Conservation (phyloP, 2,329 filamentous ascomycete genomes). For the Fusarium humuli region DNA sequence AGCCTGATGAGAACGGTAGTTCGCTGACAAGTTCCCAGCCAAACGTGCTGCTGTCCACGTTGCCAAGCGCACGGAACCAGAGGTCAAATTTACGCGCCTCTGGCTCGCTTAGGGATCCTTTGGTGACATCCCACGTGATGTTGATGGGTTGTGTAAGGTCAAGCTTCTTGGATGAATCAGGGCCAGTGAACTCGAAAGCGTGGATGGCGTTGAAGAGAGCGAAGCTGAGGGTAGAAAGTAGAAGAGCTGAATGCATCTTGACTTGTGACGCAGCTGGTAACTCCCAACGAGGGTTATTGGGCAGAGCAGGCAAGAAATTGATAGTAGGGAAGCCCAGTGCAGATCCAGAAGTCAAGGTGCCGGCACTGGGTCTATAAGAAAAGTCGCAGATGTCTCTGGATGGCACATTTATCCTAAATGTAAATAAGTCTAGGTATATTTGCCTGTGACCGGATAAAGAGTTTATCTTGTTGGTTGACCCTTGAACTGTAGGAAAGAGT, state of each 20-base stretch:
- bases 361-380: too few relatives aligned
- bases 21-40: neutral
- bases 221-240: neutral
- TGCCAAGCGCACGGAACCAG: neutral
- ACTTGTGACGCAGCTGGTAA: neutral
- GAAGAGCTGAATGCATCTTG: neutral
- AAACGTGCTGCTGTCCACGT: rapidly evolving
- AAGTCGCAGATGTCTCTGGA: neutral
- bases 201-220: neutral
- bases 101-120: neutral
- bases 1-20: neutral
- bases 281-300: too few relatives aligned
- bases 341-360: neutral
- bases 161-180: neutral
- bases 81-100: neutral
- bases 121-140: neutral
- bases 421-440: neutral
- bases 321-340: too few relatives aligned
- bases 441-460: neutral
- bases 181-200: slow-evolving; percentile 5
- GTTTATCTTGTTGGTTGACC: neutral
- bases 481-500: neutral
- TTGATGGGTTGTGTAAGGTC: neutral
- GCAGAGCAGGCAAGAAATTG: too few relatives aligned
- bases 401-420: neutral